Base-by-base conservation (phyloP, 352 stramenopile species). In the Aphanomyces cochlioides region DNA sequence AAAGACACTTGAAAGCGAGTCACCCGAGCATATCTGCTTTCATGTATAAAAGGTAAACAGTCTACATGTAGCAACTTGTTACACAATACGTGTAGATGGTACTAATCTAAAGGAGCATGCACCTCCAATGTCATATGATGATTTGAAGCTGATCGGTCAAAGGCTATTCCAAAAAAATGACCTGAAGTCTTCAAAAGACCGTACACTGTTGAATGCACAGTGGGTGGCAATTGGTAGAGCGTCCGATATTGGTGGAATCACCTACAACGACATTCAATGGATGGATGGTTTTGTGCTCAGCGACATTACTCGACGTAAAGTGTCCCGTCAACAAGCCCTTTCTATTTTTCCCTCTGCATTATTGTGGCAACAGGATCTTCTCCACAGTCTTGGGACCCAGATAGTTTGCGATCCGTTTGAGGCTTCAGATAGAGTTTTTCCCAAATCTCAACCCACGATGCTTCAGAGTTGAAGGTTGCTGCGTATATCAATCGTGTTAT, bases 261-360 rank as follows among this genome's bases (percentile, higher is more conserved):
- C 54, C 10, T 60, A 60, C 37, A 37, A 60, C 10, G 54, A 60
- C 2, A 34, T 60, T 34, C 28, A 41, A 17, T 60, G 54, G 54
- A 60, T 60, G 54, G 54, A 60, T 60, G 54, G 54, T 41, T 60
- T 43, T 41, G 19, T 60, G 1, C 17, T 60, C 10, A 19, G 54
- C 2, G 54, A 60, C 17, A 12, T 50, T n/a, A n/a, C 17, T 50
- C 43, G 43, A 50, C 10, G 43, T 12, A 50, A 50, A 50, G 43
- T 50, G 10, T 50, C 43, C 43, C 10, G 17, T 12, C 43, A 50
- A 50, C 43, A 50, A 50, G 10, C 43, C 17, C 43, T 50, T 12
- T 50, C 43, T n/a, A n/a, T 50, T 12, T 50, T 50, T 50, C 43
- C 43, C 43, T 50, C 43, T n/a, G 43, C 43, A n/a, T n/a, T 50